Base-by-base conservation (phyloP, 116 monocot species). In the Iris pallida region DNA sequence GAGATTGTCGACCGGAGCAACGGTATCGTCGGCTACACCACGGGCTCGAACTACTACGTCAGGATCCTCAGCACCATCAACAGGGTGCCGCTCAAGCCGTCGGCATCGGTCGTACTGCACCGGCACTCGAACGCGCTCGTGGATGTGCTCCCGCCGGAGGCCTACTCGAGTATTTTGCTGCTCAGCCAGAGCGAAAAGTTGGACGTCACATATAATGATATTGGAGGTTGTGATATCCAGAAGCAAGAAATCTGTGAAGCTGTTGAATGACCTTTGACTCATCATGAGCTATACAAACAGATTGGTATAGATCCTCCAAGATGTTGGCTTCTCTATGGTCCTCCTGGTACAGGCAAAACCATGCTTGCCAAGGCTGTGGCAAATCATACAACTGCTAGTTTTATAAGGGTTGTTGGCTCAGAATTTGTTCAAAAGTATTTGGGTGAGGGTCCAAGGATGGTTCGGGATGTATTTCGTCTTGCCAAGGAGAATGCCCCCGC, bases 401-500 rank as follows among this genome's bases (percentile, higher is more conserved):
- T 97, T 80, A 97, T 97, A 65, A 75, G 96, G 61, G 96, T 97
- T 61, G 92, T 92, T 73, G 96, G 96, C 18, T 97, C 96, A 51
- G 92, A 97, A 75, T 92, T 97, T 87, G 92, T 97, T 73, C 96
- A 97, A 73, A 97, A 97, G 77, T 92, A 97, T 70, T 78, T 97
- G 77, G 96, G 96, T 61, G 96, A 97, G 98, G 98, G 98, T 8
- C 93, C 98, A 44, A 90, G 98, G 61, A 98, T 93, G 98, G 98
- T 98, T 19, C 79, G 98, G 0, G 98, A 98, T 86, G 98, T 98
- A 42, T 98, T 98, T 52, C 90, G 93, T 40, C 88, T 98, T 76
- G 98, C 98, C 20, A 98, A 98, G 73, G 98, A 98, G 79, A 98
- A 98, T 90, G 93, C 98, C 10, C 98, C 98, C 61, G 93, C 98